Evolutionary conservation across 1,139 yeast genomes (phyloP).

Genomic region (Sugiyamaella pinicola): DNA sequence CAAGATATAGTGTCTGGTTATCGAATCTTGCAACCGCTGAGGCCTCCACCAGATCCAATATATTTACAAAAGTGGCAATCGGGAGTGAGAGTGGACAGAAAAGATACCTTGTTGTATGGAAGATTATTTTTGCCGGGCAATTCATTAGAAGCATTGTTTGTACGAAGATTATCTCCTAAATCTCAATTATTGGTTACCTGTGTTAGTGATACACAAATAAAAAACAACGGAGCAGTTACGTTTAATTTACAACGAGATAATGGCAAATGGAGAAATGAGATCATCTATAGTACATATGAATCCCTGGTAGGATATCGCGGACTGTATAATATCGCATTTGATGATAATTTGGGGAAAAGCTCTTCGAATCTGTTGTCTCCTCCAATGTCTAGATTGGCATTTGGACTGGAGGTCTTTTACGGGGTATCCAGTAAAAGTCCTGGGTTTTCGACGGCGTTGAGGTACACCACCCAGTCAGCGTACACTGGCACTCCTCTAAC

Average conservation of each 20-base stretch:
- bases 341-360: slow-evolving; percentile 24
- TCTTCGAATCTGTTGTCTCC: slow-evolving; percentile 12
- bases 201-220: slow-evolving; percentile 67
- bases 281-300: slow-evolving; percentile 85
- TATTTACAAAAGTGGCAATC: slow-evolving; percentile 40
- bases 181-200: slow-evolving; percentile 74
- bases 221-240: slow-evolving; percentile 61
- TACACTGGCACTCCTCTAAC: slow-evolving; percentile 88
- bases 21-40: slow-evolving; percentile 56
- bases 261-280: slow-evolving; percentile 69
- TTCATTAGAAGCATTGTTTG: slow-evolving; percentile 83
- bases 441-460: slow-evolving; percentile 70
- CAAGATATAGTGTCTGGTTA: slow-evolving; percentile 83
- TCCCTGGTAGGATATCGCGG: slow-evolving; percentile 82
- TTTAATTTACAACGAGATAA: slow-evolving; percentile 70
- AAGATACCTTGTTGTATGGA: slow-evolving; percentile 63
- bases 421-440: slow-evolving; percentile 77
- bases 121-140: slow-evolving; percentile 87
- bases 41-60: slow-evolving; percentile 30
- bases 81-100: slow-evolving; percentile 41
- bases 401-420: slow-evolving; percentile 90
- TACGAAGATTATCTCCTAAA: slow-evolving; percentile 60
- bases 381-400: slow-evolving; percentile 54
- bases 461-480: slow-evolving; percentile 86
- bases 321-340: slow-evolving; percentile 64